Conservation (phyloP, 495 filamentous ascomycete genomes). For the Podospora didyma region DNA sequence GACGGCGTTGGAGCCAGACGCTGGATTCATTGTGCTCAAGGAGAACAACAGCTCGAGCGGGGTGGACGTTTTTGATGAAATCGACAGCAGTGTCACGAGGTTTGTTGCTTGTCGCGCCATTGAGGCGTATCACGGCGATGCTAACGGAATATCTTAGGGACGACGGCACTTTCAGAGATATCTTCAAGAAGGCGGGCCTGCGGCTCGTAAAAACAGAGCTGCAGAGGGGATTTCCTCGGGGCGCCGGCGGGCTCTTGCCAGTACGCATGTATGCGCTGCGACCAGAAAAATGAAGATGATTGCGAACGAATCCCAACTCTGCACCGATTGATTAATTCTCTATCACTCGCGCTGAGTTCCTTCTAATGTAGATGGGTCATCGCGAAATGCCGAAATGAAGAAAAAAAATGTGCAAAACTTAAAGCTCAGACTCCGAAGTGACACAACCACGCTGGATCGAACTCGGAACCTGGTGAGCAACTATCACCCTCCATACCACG, state of each 20-base stretch:
- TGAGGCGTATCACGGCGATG: background rate
- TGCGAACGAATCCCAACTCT: background rate
- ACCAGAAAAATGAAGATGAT: conserved; percentile 9
- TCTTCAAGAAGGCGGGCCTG: conserved; percentile 70
- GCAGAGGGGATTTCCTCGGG: conserved; percentile 64
- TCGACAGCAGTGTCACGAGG: conserved; percentile 77
- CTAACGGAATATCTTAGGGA: conserved; percentile 36
- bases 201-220: conserved; percentile 64
- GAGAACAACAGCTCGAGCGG: conserved; percentile 71
- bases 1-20: conserved; percentile 43
- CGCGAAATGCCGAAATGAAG: too few relatives aligned
- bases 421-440: too few relatives aligned
- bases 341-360: too few relatives aligned
- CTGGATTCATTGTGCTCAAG: conserved; percentile 69
- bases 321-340: too few relatives aligned
- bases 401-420: too few relatives aligned
- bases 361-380: too few relatives aligned
- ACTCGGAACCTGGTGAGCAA: too few relatives aligned
- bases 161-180: conserved; percentile 61
- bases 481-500: too few relatives aligned
- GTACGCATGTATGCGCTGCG: conserved; percentile 69
- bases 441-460: too few relatives aligned
- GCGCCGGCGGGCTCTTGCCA: conserved; percentile 48
- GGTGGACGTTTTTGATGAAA: conserved; percentile 68
- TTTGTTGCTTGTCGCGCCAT: background rate